Percentiles rank a stretch among this genome's conserved stretches.
Conservation (phyloP, 2,329 filamentous ascomycete genomes). For the Fusarium newnesense region DNA sequence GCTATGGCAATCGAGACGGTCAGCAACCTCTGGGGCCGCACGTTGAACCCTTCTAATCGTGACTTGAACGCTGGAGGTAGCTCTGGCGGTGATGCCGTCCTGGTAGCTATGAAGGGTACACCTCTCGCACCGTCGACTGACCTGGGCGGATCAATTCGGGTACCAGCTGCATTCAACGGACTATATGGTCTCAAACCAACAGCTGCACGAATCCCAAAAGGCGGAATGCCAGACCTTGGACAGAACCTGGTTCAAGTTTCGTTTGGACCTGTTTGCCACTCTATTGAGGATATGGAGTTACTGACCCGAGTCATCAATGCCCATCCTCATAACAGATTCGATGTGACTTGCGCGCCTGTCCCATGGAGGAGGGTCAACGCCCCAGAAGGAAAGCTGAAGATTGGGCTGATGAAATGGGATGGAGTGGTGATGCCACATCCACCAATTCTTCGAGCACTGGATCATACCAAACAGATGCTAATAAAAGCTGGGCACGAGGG, state of each 20-base stretch:
- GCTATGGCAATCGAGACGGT: conserved; percentile 63
- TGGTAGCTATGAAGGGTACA: conserved; percentile 49
- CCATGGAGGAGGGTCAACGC: not conserved
- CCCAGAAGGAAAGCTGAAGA: not conserved
- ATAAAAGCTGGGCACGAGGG: conserved; percentile 10
- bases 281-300: conserved; percentile 10
- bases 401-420: conserved; percentile 18
- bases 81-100: conserved; percentile 62
- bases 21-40: conserved; percentile 70
- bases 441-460: conserved; percentile 10
- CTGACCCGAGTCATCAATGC: conserved; percentile 1
- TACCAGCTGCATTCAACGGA: conserved; percentile 46
- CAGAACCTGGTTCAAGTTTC: conserved; percentile 54
- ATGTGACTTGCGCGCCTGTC: not conserved
- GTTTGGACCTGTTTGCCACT: conserved; percentile 45
- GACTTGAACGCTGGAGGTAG: conserved; percentile 68
- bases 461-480: not conserved
- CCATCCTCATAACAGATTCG: not conserved
- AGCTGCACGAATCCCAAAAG: conserved; percentile 26
- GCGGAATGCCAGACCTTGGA: conserved; percentile 17
- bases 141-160: conserved; percentile 47
- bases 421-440: conserved; percentile 18
- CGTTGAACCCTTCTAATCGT: conserved; percentile 69
- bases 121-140: conserved; percentile 48
- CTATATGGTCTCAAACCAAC: conserved; percentile 38